A percentile compares a stretch with the other conserved stretches of the same genome.
Evolutionary conservation across 2,329 filamentous ascomycete species (phyloP).

Genomic region (Chaetoscypha palmicola): DNA sequence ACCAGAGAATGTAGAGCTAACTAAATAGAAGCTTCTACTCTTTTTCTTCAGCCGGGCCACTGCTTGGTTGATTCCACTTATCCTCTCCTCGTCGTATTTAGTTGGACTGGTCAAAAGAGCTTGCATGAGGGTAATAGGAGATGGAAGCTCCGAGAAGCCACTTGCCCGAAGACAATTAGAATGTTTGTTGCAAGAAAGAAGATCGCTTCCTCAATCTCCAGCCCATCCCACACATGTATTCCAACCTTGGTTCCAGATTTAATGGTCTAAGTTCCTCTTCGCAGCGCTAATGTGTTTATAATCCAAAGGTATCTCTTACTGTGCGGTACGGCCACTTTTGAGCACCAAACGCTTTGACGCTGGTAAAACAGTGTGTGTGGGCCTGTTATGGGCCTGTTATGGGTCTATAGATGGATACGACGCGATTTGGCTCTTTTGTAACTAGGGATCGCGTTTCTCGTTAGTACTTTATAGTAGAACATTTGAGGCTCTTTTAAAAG

Average conservation of each 20-base stretch:
- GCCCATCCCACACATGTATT: constrained; percentile 52
- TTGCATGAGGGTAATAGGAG: constrained; percentile 42
- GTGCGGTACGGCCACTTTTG: no score
- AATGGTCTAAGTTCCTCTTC: constrained; percentile 66
- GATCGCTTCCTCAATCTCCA: constrained; percentile 67
- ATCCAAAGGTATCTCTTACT: constrained; percentile 69
- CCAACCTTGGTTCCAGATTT: constrained; percentile 60
- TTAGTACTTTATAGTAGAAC: no score
- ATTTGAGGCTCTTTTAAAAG: no score
- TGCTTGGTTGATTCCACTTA: constrained; percentile 53
- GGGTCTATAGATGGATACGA: no score
- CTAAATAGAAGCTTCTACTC: constrained; percentile 68
- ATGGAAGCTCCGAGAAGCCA: constrained; percentile 51
- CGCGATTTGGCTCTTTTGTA: no score
- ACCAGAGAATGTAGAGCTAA: constrained; percentile 61
- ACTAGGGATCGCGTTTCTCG: no score
- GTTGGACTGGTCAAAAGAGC: constrained; percentile 41
- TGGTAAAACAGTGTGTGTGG: no score
- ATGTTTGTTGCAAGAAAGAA: constrained; percentile 68
- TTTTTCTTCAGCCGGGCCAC: constrained; percentile 52
- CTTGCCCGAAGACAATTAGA: constrained; percentile 61
- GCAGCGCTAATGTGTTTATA: constrained; percentile 61
- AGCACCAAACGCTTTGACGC: no score
- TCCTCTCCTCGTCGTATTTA: constrained; percentile 49
- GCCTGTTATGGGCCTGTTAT: no score